Conservation (phyloP, 805 yeast species). For the Myxozyma udenii region DNA sequence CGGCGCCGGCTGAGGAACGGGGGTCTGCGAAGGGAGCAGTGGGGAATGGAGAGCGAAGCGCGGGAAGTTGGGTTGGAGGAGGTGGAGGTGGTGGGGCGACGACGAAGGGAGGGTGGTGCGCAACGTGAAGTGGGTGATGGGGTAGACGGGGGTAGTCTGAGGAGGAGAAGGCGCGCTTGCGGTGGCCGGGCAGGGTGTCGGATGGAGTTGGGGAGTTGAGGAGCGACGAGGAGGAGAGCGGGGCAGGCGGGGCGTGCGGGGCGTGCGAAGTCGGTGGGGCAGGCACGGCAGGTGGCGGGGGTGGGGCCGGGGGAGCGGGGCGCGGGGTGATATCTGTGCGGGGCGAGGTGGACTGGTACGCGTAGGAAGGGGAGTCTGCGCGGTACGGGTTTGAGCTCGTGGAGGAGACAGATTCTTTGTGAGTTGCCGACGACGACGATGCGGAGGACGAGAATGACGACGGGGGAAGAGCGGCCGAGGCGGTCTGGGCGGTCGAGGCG, state of each 20-base stretch:
- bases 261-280: constrained; percentile 16
- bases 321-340: constrained; percentile 9
- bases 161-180: constrained; percentile 29
- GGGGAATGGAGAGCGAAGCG: not conserved
- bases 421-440: constrained; percentile 9
- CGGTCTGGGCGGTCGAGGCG: not conserved
- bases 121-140: too few species aligned
- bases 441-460: constrained; percentile 3
- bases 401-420: constrained; percentile 11
- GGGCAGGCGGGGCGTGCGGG: constrained; percentile 7
- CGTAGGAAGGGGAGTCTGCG: constrained; percentile 17
- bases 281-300: constrained; percentile 17
- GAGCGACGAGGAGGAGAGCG: constrained; percentile 6
- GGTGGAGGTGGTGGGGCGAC: not conserved
- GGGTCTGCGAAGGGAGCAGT: not conserved
- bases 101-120: too few species aligned
- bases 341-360: constrained; percentile 2
- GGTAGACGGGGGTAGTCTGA: constrained; percentile 8
- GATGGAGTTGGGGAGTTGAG: not conserved
- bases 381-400: constrained; percentile 14
- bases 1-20: not conserved
- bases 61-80: not conserved
- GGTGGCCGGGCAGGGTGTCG: constrained; percentile 11
- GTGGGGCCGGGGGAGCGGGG: constrained; percentile 7
- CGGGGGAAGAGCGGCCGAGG: constrained; percentile 3